Percentiles rank a stretch among this genome's conserved stretches.
Evolutionary conservation across 2,329 filamentous ascomycete genomes (phyloP).

Genomic region (Diplodia intermedia): DNA sequence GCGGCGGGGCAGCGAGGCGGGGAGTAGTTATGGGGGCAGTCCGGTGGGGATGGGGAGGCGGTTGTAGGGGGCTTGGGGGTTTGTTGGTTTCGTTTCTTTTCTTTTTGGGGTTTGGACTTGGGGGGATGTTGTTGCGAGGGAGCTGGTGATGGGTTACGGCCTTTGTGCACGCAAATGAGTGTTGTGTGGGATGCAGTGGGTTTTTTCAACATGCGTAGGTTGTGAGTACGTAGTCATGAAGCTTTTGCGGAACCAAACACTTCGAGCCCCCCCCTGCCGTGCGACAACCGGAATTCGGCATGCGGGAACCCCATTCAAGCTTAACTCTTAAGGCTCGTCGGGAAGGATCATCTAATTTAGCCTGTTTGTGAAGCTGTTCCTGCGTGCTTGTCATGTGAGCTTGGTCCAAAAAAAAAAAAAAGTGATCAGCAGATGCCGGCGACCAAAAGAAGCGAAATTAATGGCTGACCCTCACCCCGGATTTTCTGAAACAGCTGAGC

Average conservation of each 20-base stretch:
- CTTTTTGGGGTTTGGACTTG: too few relatives aligned
- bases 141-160: too few relatives aligned
- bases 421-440: conserved; percentile 4
- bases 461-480: neutral
- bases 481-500: neutral
- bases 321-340: neutral
- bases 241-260: too few relatives aligned
- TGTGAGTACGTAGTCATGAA: too few relatives aligned
- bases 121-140: too few relatives aligned
- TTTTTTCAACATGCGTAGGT: too few relatives aligned
- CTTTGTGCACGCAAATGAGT: too few relatives aligned
- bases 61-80: neutral
- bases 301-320: neutral
- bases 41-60: conserved; percentile 8
- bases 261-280: too few relatives aligned
- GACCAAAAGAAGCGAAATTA: neutral
- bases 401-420: neutral
- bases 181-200: too few relatives aligned
- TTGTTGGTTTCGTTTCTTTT: neutral
- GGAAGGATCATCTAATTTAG: neutral
- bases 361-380: neutral
- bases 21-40: neutral
- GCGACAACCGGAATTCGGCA: neutral
- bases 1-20: neutral
- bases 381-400: conserved; percentile 7